Conservation (phyloP, 345 rosid genomes). For the Boechera stricta region DNA sequence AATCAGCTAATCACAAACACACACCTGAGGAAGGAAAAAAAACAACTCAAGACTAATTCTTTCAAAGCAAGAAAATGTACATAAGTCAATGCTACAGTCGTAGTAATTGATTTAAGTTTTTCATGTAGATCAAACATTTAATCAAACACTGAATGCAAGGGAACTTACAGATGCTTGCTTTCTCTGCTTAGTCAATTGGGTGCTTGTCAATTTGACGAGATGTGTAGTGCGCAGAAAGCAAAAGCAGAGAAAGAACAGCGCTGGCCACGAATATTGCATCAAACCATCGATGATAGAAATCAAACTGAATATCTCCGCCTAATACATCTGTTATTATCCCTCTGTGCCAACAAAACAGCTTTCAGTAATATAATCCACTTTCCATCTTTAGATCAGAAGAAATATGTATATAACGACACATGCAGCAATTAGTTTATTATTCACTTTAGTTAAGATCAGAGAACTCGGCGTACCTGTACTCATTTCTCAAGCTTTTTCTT, state of each 20-base stretch:
- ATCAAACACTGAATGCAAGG: constrained; percentile 2
- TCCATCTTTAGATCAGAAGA: neutral
- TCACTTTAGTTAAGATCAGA: neutral
- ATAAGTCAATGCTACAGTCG: neutral
- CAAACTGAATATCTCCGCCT: constrained; percentile 98
- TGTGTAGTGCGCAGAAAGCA: constrained; percentile 93
- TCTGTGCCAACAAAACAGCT: constrained; percentile 54
- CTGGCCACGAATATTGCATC: constrained; percentile 98
- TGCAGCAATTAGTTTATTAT: neutral
- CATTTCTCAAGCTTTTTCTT: constrained; percentile 91
- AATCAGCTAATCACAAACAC: constrained; percentile 6
- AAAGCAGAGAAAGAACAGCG: constrained; percentile 89
- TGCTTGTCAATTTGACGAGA: constrained; percentile 98
- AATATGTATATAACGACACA: neutral
- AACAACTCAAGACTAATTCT: constrained; percentile 25
- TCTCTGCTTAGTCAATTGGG: constrained; percentile 67
- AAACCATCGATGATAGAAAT: constrained; percentile 96
- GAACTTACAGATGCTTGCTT: constrained; percentile 30
- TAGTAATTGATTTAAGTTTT: neutral
- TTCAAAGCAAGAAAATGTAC: constrained; percentile 10
- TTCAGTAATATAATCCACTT: constrained; percentile 11
- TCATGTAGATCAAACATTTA: constrained; percentile 11
- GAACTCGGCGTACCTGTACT: constrained; percentile 68
- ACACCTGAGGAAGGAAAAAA: constrained; percentile 12
- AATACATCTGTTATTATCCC: constrained; percentile 88